Percentiles rank a stretch among this genome's conserved stretches.
These are phyloP conservation scores for Fusarium annulatum DNA, from an alignment of 2,329 filamentous ascomycete species.

Conservation along the genomic window DNA sequence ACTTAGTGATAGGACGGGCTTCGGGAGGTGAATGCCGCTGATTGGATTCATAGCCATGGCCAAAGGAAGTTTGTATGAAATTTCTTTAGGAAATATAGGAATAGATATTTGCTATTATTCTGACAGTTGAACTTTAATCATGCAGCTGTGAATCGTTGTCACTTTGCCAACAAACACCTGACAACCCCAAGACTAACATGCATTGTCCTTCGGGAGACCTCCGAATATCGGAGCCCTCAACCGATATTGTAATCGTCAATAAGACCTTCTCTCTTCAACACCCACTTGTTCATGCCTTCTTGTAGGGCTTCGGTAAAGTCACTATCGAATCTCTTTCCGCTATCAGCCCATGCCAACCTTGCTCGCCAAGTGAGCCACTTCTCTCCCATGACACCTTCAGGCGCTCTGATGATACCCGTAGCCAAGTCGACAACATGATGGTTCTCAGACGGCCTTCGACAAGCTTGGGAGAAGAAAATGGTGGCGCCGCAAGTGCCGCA, in stretches of 20 bases:
- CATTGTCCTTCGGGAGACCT: slow-evolving; percentile 23
- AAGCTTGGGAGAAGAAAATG: slow-evolving; percentile 50
- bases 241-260: slow-evolving; percentile 44
- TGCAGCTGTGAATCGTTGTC: background rate
- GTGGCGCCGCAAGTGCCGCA: slow-evolving; percentile 61
- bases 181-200: background rate
- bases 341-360: slow-evolving; percentile 48
- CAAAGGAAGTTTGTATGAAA: background rate
- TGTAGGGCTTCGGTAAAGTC: slow-evolving; percentile 51
- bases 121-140: no score
- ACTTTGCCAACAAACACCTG: slow-evolving; percentile 7
- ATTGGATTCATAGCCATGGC: background rate
- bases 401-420: slow-evolving; percentile 57
- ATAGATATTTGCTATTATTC: background rate
- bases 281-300: slow-evolving; percentile 54
- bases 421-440: slow-evolving; percentile 56
- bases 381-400: slow-evolving; percentile 57
- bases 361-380: slow-evolving; percentile 61
- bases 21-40: slow-evolving; percentile 24
- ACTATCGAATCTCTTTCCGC: slow-evolving; percentile 52
- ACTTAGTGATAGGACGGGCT: slow-evolving; percentile 4
- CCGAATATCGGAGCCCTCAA: slow-evolving; percentile 37
- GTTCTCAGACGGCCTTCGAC: slow-evolving; percentile 45
- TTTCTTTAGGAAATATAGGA: background rate
- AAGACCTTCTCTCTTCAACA: slow-evolving; percentile 50